Evolutionary conservation across 2,329 filamentous ascomycete genomes (phyloP), one percentile per base, ranked within the genome.

Genomic region (Colletotrichum tropicale): DNA sequence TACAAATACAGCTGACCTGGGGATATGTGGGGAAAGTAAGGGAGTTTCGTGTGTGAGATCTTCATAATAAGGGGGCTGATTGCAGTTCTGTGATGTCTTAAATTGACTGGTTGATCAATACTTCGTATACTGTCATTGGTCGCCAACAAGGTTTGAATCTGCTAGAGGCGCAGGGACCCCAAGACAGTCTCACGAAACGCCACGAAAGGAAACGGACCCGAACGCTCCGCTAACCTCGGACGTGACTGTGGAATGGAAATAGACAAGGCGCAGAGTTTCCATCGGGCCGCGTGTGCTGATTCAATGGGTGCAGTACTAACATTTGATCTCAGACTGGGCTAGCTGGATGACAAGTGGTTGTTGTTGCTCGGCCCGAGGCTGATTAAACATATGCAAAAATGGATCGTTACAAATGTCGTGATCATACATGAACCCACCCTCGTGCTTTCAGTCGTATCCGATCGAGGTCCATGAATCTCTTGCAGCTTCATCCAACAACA

Each of bases 1-100:
- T 58, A 28, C 55, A 58, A 58, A 58, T 58, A 58, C 21, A 58
- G 16, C 24, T 58, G 16, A 58, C 52, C 52, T 56, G 16, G 12
- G 15, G 12, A 48, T n/a, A 0, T 48, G 55, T 28, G 21, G 55
- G 21, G 21, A 58, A 58, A 28, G 15, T 28, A 28, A 58, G 55
- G 55, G 55, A 18, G 55, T 58, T 16, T 3, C 4, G 13, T 15
- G 52, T 0, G 2, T 58, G 52, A 58, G 55, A 28, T 18, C 26
- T 8, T 3, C 55, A 28, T 0, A 28, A 58, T 2, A 28, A 58
- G 21, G 55, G 21, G 5, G 21, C 55, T 3, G 13, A 24, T 28
- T 24, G 4, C 16, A 58, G 7, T 58, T 21, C 52, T 56, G 21
- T 8, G 6, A 26, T 16, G 24, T 56, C 12, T 15, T 26, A 6